phyloP scores from a whole-genome alignment of 129 eudicot genomes.

The Centaurea solstitialis region DNA sequence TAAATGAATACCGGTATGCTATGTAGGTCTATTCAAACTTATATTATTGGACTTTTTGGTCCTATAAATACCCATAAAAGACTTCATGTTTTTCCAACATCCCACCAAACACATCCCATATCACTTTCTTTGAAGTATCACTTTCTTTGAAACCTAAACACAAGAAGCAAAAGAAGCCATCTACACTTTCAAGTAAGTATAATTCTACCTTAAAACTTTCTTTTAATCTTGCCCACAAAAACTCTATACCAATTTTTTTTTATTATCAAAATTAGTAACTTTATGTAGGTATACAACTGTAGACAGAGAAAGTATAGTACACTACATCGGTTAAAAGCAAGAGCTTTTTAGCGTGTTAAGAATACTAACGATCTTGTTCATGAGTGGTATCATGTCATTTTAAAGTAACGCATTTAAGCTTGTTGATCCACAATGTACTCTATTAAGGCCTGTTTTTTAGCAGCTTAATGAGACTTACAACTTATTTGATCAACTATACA shows the following conservation, averaged over 20 bases:
- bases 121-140: conserved; percentile 35
- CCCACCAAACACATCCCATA: conserved; percentile 39
- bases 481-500: not conserved
- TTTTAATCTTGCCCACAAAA: not conserved
- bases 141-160: conserved; percentile 34
- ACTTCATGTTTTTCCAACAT: conserved; percentile 19
- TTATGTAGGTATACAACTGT: not conserved
- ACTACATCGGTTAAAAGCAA: not conserved
- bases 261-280: not conserved
- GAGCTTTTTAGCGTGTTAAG: not conserved
- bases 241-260: not conserved
- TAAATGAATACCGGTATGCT: not conserved
- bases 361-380: not conserved
- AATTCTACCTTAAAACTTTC: conserved; percentile 5
- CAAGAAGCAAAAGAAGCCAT: conserved; percentile 13
- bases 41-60: conserved; percentile 8
- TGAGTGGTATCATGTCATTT: not conserved
- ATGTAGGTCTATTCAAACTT: not conserved
- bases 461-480: not conserved
- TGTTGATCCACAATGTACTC: not conserved
- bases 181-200: conserved; percentile 41
- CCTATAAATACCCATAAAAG: conserved; percentile 51
- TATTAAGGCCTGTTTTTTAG: not conserved
- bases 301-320: not conserved
- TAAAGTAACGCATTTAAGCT: not conserved